phyloP scores from a whole-genome alignment of 768 basidiomycete species.

The Hirschioporus abietinus region DNA sequence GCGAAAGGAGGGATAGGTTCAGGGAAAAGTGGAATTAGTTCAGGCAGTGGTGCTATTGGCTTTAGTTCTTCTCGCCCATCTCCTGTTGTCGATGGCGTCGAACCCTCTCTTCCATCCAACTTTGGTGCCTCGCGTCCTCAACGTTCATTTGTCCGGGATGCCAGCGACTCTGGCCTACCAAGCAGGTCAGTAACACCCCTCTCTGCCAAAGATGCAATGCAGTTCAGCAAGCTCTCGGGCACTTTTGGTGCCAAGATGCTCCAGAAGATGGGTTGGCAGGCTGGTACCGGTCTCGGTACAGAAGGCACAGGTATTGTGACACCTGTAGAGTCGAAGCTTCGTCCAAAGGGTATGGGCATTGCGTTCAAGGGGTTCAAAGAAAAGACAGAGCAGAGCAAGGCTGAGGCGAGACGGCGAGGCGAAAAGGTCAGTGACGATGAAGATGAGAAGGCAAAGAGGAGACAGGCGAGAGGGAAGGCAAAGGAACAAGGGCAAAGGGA shows the following conservation, averaged over 20 bases:
- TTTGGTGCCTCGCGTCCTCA: conserved; percentile 35
- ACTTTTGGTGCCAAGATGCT: conserved; percentile 87
- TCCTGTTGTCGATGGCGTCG: conserved; percentile 27
- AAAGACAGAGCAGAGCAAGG: conserved; percentile 78
- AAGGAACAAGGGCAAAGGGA: conserved; percentile 44
- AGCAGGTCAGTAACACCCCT: conserved; percentile 49
- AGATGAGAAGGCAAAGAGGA: conserved; percentile 38
- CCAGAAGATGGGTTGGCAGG: conserved; percentile 92
- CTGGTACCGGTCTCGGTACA: conserved; percentile 73
- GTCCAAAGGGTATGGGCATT: conserved; percentile 84
- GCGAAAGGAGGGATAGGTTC: conserved; percentile 22
- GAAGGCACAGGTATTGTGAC: conserved; percentile 79
- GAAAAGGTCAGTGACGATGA: conserved; percentile 75
- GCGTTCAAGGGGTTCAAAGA: conserved; percentile 85
- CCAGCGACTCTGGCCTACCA: conserved; percentile 19
- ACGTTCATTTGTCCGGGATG: conserved; percentile 53
- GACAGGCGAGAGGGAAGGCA: conserved; percentile 44
- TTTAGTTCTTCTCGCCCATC: conserved; percentile 29
- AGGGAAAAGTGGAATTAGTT: conserved; percentile 21
- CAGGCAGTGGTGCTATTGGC: conserved; percentile 19
- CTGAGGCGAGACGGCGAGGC: conserved; percentile 71
- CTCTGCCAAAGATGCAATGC: conserved; percentile 61
- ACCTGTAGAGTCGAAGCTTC: conserved; percentile 79
- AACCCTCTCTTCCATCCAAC: conserved; percentile 33
- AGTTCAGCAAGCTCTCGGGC: conserved; percentile 74